Conservation (phyloP, 345 rosid genomes). For the Eucalyptus cladocalyx region DNA sequence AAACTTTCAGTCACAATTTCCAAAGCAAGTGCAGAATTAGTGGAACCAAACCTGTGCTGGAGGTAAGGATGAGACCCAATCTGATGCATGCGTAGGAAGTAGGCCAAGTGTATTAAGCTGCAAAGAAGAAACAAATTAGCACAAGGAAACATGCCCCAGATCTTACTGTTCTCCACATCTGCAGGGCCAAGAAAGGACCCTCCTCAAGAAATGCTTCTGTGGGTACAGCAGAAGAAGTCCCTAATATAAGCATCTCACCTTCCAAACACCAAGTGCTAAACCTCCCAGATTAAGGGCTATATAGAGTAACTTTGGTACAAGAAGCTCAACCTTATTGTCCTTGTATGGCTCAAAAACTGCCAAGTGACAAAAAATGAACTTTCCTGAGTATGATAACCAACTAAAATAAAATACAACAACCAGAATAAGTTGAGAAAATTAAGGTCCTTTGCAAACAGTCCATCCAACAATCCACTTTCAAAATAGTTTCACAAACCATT, state of each 20-base stretch:
- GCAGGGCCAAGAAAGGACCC: background rate
- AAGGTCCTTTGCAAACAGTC: background rate
- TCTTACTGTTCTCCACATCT: background rate
- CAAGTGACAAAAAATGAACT: background rate
- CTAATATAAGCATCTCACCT: constrained; percentile 32
- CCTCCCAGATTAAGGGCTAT: constrained; percentile 94
- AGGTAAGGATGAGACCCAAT: constrained; percentile 95
- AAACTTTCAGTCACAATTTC: background rate
- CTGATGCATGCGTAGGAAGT: constrained; percentile 98
- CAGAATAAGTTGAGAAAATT: background rate
- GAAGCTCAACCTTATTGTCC: constrained; percentile 85
- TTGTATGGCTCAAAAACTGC: constrained; percentile 98
- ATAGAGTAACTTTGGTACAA: constrained; percentile 80
- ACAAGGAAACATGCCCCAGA: background rate
- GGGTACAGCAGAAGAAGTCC: background rate
- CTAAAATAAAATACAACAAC: background rate
- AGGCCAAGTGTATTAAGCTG: constrained; percentile 98
- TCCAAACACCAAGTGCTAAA: constrained; percentile 92
- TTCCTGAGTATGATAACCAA: background rate
- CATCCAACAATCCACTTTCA: background rate
- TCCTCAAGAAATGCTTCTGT: background rate
- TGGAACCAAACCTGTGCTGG: constrained; percentile 73
- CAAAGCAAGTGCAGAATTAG: background rate
- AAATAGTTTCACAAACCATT: background rate
- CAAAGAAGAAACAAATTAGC: background rate